Conservation (phyloP, 1,284 basidiomycete species). For the Boletus sp. region DNA sequence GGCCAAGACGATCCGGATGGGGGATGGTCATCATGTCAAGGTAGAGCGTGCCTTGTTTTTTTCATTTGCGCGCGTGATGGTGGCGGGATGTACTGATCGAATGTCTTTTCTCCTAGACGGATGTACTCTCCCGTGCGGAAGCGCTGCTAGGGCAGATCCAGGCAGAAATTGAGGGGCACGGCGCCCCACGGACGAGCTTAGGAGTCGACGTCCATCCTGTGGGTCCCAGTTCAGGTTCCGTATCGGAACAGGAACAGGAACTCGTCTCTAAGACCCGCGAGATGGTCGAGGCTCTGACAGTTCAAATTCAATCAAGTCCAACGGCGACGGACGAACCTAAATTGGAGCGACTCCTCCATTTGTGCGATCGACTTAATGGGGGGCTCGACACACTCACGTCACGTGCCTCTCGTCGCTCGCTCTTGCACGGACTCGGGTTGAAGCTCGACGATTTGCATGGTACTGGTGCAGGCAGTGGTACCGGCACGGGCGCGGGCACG, state of each 20-base stretch:
- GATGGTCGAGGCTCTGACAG: slow-evolving; percentile 54
- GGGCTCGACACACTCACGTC: slow-evolving; percentile 47
- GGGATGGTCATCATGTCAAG: slow-evolving; percentile 52
- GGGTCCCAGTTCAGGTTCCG: background rate
- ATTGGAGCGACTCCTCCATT: slow-evolving; percentile 63
- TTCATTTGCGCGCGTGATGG: too few relatives aligned
- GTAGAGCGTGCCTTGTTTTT: slow-evolving; percentile 36
- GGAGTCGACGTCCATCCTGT: background rate
- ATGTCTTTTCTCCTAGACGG: background rate
- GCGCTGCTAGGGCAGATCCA: slow-evolving; percentile 50
- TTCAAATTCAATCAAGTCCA: slow-evolving; percentile 47
- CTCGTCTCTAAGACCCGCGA: slow-evolving; percentile 51
- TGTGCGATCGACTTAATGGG: slow-evolving; percentile 71
- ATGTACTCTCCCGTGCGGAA: slow-evolving; percentile 42
- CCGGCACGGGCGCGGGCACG: background rate
- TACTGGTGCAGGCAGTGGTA: background rate
- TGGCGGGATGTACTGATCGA: background rate
- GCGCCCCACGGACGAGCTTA: background rate
- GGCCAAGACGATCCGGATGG: slow-evolving; percentile 63
- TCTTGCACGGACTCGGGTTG: slow-evolving; percentile 51
- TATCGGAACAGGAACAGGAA: slow-evolving; percentile 17
- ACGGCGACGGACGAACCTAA: slow-evolving; percentile 53
- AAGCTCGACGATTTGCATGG: slow-evolving; percentile 22
- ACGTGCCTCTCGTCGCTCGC: slow-evolving; percentile 32
- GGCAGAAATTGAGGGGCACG: background rate